Conservation (phyloP, 1,284 basidiomycete genomes). For the Termitomyces sp. region DNA sequence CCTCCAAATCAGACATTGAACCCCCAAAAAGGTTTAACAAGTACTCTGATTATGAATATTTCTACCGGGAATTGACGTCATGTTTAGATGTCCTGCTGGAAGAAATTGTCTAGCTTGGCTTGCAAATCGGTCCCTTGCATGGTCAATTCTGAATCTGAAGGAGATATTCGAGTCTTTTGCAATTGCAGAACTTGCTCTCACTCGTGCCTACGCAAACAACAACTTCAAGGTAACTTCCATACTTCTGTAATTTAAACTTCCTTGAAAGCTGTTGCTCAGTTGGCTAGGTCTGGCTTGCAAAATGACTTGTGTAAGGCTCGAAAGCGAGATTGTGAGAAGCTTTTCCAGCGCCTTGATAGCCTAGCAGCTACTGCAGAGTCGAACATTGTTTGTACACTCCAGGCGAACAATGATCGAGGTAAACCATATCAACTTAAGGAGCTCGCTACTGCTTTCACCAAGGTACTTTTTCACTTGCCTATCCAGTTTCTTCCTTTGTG, state of each 20-base stretch:
- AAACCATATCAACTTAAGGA: constrained; percentile 11
- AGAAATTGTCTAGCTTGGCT: constrained; percentile 9
- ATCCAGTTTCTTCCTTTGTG: too few relatives aligned
- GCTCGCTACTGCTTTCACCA: constrained; percentile 13
- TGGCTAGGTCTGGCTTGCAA: constrained; percentile 9
- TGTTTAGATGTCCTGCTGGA: constrained; percentile 7
- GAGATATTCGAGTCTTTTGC: constrained; percentile 1
- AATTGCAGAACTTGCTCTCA: constrained; percentile 3
- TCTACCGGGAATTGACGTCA: constrained; percentile 10
- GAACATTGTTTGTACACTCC: constrained; percentile 7
- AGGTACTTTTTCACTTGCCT: not conserved
- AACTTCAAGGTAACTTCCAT: constrained; percentile 10
- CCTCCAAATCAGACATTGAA: not conserved
- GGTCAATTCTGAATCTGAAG: constrained; percentile 10
- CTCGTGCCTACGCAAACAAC: constrained; percentile 6
- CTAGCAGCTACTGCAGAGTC: constrained; percentile 2
- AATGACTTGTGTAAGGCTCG: constrained; percentile 10
- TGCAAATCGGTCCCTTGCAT: constrained; percentile 10
- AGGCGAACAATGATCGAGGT: constrained; percentile 4
- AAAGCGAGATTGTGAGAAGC: constrained; percentile 8
- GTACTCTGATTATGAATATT: not conserved
- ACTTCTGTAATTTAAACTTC: not conserved
- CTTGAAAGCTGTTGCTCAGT: not conserved
- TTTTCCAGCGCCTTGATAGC: constrained; percentile 4
- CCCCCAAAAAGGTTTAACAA: constrained; percentile 1